A percentile compares a stretch with the other conserved stretches of the same genome.
Conservation (phyloP, 257 asterid species). For the Paulownia fortunei region DNA sequence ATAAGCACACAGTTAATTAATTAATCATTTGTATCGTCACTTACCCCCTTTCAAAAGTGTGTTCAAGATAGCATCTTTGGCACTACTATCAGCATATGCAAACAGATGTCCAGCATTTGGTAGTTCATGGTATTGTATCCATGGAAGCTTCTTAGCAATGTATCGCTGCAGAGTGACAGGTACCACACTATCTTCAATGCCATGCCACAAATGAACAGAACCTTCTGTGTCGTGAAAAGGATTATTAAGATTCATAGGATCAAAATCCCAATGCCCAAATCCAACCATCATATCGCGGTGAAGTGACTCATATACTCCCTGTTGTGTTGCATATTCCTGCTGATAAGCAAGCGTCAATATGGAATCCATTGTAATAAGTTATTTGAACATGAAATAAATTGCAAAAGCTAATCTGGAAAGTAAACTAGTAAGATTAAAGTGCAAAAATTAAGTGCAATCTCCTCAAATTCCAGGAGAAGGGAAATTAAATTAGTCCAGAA, state of each 20-base stretch:
- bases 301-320: conserved; percentile 65
- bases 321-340: conserved; percentile 65
- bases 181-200: conserved; percentile 72
- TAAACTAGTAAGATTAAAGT: no score
- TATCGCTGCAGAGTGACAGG: conserved; percentile 64
- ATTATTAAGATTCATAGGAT: conserved; percentile 67
- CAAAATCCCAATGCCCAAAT: conserved; percentile 72
- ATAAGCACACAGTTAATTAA: neutral
- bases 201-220: conserved; percentile 79
- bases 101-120: conserved; percentile 53
- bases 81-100: conserved; percentile 23
- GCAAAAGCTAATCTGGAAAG: no score
- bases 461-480: no score
- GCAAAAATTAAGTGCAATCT: no score
- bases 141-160: conserved; percentile 63
- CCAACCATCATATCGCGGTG: conserved; percentile 71
- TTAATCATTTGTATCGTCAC: neutral
- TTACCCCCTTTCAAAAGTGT: conserved; percentile 45
- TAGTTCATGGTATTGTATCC: conserved; percentile 58
- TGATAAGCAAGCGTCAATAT: neutral
- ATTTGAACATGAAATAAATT: no score
- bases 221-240: conserved; percentile 54
- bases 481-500: neutral
- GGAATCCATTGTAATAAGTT: no score
- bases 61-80: conserved; percentile 48